These are phyloP conservation scores for Pythium chondricola DNA, from an alignment of 352 stramenopile genomes.

Conservation along the genomic window DNA sequence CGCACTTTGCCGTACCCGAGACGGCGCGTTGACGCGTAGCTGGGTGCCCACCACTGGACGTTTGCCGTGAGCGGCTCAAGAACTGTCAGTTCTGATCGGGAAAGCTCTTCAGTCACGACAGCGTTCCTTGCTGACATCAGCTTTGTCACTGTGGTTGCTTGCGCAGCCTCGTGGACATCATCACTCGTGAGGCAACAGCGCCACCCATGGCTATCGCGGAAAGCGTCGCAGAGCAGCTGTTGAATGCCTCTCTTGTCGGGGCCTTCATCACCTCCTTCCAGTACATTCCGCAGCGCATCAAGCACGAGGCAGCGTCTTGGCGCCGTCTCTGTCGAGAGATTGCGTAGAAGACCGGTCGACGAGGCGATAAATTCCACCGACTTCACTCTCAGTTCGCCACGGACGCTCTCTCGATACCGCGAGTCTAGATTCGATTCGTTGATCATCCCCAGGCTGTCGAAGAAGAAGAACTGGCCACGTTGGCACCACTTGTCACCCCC, in stretches of 20 bases:
- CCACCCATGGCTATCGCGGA: background rate
- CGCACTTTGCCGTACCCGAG: background rate
- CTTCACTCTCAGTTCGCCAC: background rate
- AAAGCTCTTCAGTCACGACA: background rate
- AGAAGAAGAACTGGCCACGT: background rate
- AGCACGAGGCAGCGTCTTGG: background rate
- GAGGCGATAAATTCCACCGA: background rate
- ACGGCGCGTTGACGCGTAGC: background rate
- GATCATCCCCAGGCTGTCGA: background rate
- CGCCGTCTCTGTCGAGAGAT: background rate
- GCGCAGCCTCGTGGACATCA: background rate
- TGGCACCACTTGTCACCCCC: no score
- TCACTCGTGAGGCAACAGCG: background rate
- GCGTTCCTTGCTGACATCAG: background rate
- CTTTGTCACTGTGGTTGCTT: background rate
- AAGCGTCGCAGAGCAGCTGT: background rate
- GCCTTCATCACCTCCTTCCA: background rate
- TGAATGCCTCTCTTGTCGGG: background rate
- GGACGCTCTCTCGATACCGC: background rate
- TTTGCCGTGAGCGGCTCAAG: background rate
- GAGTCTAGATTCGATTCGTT: background rate
- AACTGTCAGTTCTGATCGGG: no score
- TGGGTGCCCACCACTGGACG: background rate
- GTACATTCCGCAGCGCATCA: background rate
- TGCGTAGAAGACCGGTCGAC: background rate